Evolutionary conservation across 495 filamentous ascomycete species (phyloP).

Genomic region (Haplographium delicatum): DNA sequence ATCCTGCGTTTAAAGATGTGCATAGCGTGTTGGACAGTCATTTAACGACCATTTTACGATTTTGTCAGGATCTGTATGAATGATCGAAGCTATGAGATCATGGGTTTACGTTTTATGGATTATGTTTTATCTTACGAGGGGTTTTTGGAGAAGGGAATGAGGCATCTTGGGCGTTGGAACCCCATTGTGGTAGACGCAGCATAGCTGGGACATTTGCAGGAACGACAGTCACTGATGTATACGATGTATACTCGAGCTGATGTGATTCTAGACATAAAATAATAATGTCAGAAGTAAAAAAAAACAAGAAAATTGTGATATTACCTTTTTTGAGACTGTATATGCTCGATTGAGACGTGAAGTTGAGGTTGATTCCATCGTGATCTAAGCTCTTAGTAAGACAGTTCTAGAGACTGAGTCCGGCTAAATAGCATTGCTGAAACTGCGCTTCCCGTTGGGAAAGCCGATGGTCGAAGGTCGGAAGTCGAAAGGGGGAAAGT

Average conservation of each 20-base stretch:
- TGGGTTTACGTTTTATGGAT: constrained; percentile 22
- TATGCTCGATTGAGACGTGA: too few species aligned
- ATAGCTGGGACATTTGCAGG: constrained; percentile 1
- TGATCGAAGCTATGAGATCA: constrained; percentile 17
- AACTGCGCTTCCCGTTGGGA: too few species aligned
- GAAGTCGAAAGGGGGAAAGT: too few species aligned
- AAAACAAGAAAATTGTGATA: too few species aligned
- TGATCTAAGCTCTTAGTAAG: too few species aligned
- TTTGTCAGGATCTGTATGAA: constrained; percentile 23
- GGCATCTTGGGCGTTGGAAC: constrained; percentile 25
- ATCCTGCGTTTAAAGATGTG: constrained; percentile 15
- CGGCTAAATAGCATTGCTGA: too few species aligned
- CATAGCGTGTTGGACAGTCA: constrained; percentile 24
- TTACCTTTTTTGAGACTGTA: too few species aligned
- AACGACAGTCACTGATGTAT: constrained; percentile 10
- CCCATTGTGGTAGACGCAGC: constrained; percentile 5
- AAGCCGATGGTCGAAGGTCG: too few species aligned
- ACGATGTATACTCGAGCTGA: constrained; percentile 8
- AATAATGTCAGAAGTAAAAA: constrained; percentile 9
- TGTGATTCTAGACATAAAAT: constrained; percentile 7
- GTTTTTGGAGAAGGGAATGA: constrained; percentile 5
- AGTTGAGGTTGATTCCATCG: too few species aligned
- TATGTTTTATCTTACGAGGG: constrained; percentile 19
- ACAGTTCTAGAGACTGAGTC: too few species aligned
- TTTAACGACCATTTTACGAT: constrained; percentile 22